Percentiles rank a stretch among this genome's conserved stretches.
Evolutionary conservation across 345 rosid species (phyloP).

Genomic region (Eucalyptus rudis): DNA sequence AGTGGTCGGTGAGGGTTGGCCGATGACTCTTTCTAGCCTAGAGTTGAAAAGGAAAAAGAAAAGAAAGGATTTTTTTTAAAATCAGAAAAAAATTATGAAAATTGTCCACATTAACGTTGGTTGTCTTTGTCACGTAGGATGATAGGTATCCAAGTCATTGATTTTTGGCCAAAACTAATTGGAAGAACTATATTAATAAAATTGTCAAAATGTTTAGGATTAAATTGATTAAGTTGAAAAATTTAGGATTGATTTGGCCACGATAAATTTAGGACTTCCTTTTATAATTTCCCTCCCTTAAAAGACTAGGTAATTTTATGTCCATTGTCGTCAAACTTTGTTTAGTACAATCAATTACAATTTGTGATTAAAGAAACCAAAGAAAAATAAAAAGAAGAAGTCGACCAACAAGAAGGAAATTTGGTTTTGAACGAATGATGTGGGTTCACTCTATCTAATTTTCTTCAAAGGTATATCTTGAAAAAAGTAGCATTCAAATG

Average conservation of each 20-base stretch:
- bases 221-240: neutral
- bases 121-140: neutral
- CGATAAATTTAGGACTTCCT: neutral
- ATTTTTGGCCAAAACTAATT: neutral
- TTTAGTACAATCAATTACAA: neutral
- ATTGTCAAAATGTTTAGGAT: neutral
- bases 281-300: neutral
- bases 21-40: neutral
- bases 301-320: neutral
- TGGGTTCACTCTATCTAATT: neutral
- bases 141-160: neutral
- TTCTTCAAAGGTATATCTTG: neutral
- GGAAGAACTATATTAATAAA: neutral
- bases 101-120: neutral
- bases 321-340: neutral
- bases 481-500: neutral
- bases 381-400: rapidly evolving
- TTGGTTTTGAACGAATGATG: neutral
- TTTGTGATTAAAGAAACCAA: neutral
- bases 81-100: neutral
- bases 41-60: neutral
- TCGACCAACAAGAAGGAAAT: neutral
- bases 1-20: neutral
- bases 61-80: too few relatives aligned
- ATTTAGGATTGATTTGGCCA: neutral